Evolutionary conservation across 345 rosid genomes (phyloP), one percentile per base, ranked within the genome.

Genomic region (Carallia brachiata): DNA sequence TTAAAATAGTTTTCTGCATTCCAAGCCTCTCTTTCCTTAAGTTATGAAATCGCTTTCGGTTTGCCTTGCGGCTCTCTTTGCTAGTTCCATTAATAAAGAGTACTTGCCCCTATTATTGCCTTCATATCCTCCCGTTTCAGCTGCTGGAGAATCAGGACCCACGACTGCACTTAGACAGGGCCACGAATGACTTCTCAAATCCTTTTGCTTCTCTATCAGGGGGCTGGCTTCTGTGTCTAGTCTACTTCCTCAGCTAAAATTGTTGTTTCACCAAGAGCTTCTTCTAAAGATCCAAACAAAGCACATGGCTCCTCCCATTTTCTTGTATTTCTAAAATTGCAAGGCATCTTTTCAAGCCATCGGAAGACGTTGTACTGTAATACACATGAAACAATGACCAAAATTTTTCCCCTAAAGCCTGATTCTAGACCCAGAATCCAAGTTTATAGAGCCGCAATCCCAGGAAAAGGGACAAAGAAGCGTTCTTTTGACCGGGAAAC

Each of bases 241-340:
- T 54, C 52, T 61, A 62, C 61, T 70, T 17, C 60, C 78, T 50
- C 32, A 52, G 60, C 63, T 65, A 61, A 67, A 58, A 50, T 57
- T 55, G 76, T 58, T 52, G 75, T 37, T 31, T 66, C 72, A 53
- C 54, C 56, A n/a, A 62, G 67, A 23, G 68, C 72, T 52, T 78
- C 82, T 52, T 79, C 81, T 19, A 65, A 62, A 0, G 67, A 61
- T 54, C 36, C 74, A 72, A 83, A 77, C 67, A 83, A 67, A 7
- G 78, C 27, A 66, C 86, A 83, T 37, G 76, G 80, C 78, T 80
- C 84, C 27, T 78, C 74, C 81, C 83, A 71, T 58, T 50, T 82
- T 36, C 74, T 74, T 39, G 31, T 30, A 32, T n/a, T 73, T 37
- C 61, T 53, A 32, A 52, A 64, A 27, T 60, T 60, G 68, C 19